Evolutionary conservation across 192 early-diverging fungal species (phyloP).

Genomic region (Ambispora gerdemannii): DNA sequence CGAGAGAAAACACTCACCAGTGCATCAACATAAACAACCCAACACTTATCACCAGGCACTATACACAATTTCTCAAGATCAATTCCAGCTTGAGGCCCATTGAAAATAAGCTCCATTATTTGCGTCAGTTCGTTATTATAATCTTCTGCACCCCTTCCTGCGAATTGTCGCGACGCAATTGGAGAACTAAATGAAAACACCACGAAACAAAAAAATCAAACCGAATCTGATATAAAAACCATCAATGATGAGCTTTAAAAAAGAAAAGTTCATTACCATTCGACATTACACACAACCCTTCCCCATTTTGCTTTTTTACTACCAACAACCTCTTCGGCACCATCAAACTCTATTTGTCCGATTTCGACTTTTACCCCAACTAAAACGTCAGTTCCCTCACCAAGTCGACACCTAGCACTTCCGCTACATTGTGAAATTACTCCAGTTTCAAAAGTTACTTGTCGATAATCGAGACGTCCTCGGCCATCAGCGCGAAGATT

Average conservation of each 20-base stretch:
- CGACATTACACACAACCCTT: constrained; percentile 81
- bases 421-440: constrained; percentile 89
- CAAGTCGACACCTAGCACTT: constrained; percentile 76
- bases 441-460: constrained; percentile 78
- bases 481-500: constrained; percentile 90
- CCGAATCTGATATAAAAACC: neutral
- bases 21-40: constrained; percentile 88
- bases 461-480: constrained; percentile 68
- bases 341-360: constrained; percentile 59
- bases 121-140: constrained; percentile 84
- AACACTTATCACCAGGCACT: constrained; percentile 84
- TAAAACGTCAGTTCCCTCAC: constrained; percentile 83
- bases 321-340: constrained; percentile 48
- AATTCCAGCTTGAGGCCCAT: constrained; percentile 78
- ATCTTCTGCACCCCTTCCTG: constrained; percentile 75
- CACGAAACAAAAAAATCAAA: neutral
- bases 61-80: constrained; percentile 86
- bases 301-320: constrained; percentile 41
- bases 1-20: constrained; percentile 48
- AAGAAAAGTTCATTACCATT: constrained; percentile 60
- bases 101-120: constrained; percentile 74
- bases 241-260: neutral
- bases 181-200: constrained; percentile 55
- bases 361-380: constrained; percentile 96
- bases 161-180: constrained; percentile 77